Evolutionary conservation across 805 yeast species (phyloP), one percentile per base, ranked within the genome.

Genomic region (Brettanomyces anomalus): DNA sequence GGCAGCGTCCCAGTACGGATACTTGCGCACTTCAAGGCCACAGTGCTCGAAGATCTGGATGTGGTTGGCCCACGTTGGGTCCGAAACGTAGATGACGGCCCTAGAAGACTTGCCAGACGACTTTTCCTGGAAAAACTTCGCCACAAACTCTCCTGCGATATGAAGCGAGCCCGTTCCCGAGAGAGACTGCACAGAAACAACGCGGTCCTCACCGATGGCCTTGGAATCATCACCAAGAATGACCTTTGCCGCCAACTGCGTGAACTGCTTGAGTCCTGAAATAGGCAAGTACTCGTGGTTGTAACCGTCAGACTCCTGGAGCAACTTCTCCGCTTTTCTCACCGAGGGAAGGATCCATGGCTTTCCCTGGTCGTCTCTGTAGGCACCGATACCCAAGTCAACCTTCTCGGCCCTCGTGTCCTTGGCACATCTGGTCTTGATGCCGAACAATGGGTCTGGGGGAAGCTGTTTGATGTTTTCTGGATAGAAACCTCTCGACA

Each of bases 31-130:
- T 50, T 72, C 66, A 42, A 85, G 70, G 4, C 94, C 96, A 47
- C 77, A 70, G 42, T 74, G 66, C 51, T 74, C 70, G 61, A 89
- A 93, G 51, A 90, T 85, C 60, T 81, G 88, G 60, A 74, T 71
- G 67, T 90, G 98, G 70, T 93, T 93, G 42, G 93, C 95, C 98
- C 98, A 90, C n/a, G 97, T 88, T 51, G 98, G 98, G 46, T 74
- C 67, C 13, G 95, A 84, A 41, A 89, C 58, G 62, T 86, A 87
- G 39, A 89, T 70, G 20, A 70, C 64, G 45, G 60, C 69, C 15
- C n/a, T 16, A 15, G 35, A 36, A 4, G 24, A n/a, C 14, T 34
- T 19, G 41, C 59, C 66, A 7, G 44, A 42, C 52, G 43, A 6
- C 10, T 60, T 66, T 19, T 46, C 53, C 32, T 58, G 61, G 52